Conservation (phyloP, 2,329 filamentous ascomycete genomes). For the Apiospora malaysiana region DNA sequence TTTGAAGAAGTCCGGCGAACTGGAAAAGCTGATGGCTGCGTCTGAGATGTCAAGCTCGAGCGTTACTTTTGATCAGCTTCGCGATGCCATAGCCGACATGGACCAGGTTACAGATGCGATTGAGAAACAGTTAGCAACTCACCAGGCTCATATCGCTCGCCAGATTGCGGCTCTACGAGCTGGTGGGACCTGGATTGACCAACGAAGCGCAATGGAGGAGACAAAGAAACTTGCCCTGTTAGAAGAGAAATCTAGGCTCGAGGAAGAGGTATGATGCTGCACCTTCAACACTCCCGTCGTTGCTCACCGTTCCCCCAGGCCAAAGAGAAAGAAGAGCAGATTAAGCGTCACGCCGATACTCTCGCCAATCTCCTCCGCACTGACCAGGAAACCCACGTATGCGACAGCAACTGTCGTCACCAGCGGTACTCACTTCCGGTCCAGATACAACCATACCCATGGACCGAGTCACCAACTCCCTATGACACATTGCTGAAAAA, state of each 20-base stretch:
- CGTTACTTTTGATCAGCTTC: constrained; percentile 20
- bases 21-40: constrained; percentile 22
- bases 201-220: constrained; percentile 20
- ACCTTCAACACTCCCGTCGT: not conserved
- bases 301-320: not conserved
- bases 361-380: not conserved
- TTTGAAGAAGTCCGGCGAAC: constrained; percentile 19
- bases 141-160: constrained; percentile 20
- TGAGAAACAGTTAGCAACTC: constrained; percentile 14
- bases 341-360: constrained; percentile 2
- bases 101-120: constrained; percentile 21
- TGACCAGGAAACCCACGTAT: constrained; percentile 4
- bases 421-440: not conserved
- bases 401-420: not conserved
- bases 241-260: constrained; percentile 11
- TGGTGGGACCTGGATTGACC: not conserved
- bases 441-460: constrained; percentile 5
- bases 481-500: constrained; percentile 35
- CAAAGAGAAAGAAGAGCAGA: constrained; percentile 18
- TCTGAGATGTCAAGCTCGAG: constrained; percentile 20
- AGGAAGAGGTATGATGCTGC: constrained; percentile 19
- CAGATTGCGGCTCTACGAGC: constrained; percentile 11
- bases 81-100: constrained; percentile 23
- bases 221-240: constrained; percentile 17
- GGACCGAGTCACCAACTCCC: constrained; percentile 20